phyloP scores from a whole-genome alignment of 1,139 yeast species.

The Suhomyces panamericanus region DNA sequence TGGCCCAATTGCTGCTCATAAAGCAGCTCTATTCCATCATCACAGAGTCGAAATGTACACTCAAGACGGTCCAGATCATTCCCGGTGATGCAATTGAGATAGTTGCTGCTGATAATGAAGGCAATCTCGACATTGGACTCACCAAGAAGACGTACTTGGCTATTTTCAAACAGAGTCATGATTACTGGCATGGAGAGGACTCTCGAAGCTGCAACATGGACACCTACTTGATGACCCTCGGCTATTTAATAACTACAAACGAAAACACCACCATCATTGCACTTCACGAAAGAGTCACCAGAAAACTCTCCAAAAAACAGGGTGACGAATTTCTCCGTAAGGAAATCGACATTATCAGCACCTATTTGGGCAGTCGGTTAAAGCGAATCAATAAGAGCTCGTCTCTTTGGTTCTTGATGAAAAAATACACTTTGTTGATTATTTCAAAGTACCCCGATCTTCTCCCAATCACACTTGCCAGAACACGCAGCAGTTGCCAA shows the following conservation, averaged over 20 bases:
- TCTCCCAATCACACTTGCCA: constrained; percentile 10
- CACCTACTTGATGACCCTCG: constrained; percentile 30
- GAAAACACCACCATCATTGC: constrained; percentile 39
- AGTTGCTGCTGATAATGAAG: constrained; percentile 12
- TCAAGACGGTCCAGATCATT: constrained; percentile 27
- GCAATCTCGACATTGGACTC: constrained; percentile 36
- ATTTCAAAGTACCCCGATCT: constrained; percentile 7
- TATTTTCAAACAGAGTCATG: constrained; percentile 38
- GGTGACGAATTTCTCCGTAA: constrained; percentile 14
- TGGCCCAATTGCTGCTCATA: constrained; percentile 11
- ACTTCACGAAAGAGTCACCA: constrained; percentile 31
- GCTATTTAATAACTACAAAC: constrained; percentile 41
- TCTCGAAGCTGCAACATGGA: constrained; percentile 1
- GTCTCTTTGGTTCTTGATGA: constrained; percentile 40
- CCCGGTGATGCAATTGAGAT: constrained; percentile 16
- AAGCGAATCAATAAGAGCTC: constrained; percentile 45
- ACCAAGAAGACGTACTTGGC: constrained; percentile 31
- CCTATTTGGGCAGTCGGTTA: constrained; percentile 36
- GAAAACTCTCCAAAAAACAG: constrained; percentile 15
- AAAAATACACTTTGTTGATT: constrained; percentile 22
- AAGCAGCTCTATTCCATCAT: constrained; percentile 17
- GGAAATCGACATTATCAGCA: constrained; percentile 34
- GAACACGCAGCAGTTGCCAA: constrained; percentile 33
- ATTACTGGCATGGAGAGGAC: constrained; percentile 27
- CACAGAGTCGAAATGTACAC: constrained; percentile 12